Conservation (phyloP, 2,329 filamentous ascomycete genomes). For the Gliomastix tumulicola region DNA sequence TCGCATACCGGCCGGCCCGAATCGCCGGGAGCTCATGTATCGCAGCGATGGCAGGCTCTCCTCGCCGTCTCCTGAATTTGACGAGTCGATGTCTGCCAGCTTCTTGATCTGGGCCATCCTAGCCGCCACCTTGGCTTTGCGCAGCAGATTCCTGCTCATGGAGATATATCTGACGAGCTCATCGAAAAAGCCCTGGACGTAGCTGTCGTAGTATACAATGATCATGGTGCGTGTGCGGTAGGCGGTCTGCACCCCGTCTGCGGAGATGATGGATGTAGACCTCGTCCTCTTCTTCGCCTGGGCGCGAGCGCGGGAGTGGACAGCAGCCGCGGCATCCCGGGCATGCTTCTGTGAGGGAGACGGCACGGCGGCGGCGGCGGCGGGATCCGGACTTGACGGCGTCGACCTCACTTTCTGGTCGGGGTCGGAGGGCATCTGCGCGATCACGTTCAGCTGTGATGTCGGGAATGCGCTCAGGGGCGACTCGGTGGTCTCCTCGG, state of each 20-base stretch:
- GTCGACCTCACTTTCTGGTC: slow-evolving; percentile 2
- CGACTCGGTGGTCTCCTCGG: slow-evolving; percentile 5
- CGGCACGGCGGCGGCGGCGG: slow-evolving; percentile 8
- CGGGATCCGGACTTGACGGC: slow-evolving; percentile 17
- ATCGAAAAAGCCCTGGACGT: slow-evolving; percentile 78
- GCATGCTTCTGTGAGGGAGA: slow-evolving; percentile 31
- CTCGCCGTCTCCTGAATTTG: slow-evolving; percentile 31
- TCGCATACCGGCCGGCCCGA: too few relatives aligned
- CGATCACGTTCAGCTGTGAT: not conserved
- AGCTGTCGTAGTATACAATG: slow-evolving; percentile 87
- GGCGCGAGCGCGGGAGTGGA: slow-evolving; percentile 37
- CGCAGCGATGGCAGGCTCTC: slow-evolving; percentile 29
- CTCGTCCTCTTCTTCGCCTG: slow-evolving; percentile 42
- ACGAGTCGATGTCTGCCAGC: slow-evolving; percentile 51
- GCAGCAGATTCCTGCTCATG: slow-evolving; percentile 72
- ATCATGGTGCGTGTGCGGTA: slow-evolving; percentile 70
- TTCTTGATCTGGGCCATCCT: slow-evolving; percentile 61
- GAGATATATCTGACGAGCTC: slow-evolving; percentile 76
- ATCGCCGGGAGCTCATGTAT: slow-evolving; percentile 29
- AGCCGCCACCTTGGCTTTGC: slow-evolving; percentile 80
- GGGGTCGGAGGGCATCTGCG: slow-evolving; percentile 1
- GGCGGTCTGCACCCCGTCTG: slow-evolving; percentile 39
- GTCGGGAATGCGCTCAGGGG: not conserved
- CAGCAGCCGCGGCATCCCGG: slow-evolving; percentile 35
- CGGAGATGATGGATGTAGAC: slow-evolving; percentile 44